Conservation (phyloP, 371 early-diverging fungal genomes). For the Mortierella sp. region DNA sequence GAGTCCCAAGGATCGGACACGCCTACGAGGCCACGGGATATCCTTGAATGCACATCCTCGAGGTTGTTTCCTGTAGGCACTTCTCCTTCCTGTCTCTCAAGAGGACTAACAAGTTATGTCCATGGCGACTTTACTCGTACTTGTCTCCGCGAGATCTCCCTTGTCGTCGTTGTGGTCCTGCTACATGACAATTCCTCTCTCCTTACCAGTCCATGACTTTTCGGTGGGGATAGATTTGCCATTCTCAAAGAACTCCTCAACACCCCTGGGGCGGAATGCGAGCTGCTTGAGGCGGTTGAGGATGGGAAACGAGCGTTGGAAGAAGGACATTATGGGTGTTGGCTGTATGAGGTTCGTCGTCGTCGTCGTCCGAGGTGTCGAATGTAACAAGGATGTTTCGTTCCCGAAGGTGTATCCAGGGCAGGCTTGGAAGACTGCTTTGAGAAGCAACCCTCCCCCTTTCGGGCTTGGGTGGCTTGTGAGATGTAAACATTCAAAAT, state of each 20-base stretch:
- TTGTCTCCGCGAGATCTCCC: background rate
- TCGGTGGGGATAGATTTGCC: slow-evolving; percentile 75
- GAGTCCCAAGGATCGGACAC: background rate
- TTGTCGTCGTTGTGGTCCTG: background rate
- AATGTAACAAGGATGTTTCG: background rate
- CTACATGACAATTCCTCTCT: background rate
- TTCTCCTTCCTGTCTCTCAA: background rate
- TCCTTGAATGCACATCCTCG: background rate
- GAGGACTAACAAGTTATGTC: background rate
- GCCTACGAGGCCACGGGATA: background rate
- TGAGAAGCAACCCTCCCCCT: background rate
- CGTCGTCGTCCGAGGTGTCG: background rate
- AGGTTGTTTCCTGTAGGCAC: background rate
- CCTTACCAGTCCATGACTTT: slow-evolving; percentile 75
- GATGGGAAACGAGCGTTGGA: slow-evolving; percentile 47
- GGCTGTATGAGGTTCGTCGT: background rate
- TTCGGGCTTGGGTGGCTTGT: slow-evolving; percentile 2
- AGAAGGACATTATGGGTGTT: slow-evolving; percentile 43
- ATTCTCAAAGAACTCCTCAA: slow-evolving; percentile 94
- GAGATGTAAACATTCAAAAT: slow-evolving; percentile 15
- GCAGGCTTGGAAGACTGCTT: slow-evolving; percentile 5
- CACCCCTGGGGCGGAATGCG: slow-evolving; percentile 66
- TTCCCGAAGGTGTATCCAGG: background rate
- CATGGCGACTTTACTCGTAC: background rate
- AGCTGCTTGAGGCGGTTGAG: slow-evolving; percentile 58